Evolutionary conservation across 2,329 filamentous ascomycete genomes (phyloP), one percentile per base, ranked within the genome.

Genomic region (Phialophora expanda): DNA sequence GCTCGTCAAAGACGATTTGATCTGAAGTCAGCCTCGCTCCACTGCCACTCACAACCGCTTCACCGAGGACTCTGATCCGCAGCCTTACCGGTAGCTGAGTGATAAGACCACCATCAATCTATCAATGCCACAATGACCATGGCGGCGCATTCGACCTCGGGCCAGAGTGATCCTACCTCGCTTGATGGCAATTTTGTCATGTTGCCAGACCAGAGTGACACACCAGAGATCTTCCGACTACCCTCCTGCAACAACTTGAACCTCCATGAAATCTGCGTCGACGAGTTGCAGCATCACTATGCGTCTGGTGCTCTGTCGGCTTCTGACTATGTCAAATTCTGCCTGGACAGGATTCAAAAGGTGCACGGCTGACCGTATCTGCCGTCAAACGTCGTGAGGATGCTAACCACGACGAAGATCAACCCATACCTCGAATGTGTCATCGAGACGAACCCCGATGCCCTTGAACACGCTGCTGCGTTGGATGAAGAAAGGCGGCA

Each of bases 381-480:
- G 32, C 41, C 11, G 41, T 11, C 30, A 28, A 3, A 12, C 8
- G 3, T 55, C 9, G 5, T 30, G 20, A 17, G 48, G 28, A 22
- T 32, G n/a, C 57, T 34, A 34, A 58, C 32, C 7, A 26, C 30
- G 12, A 17, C 17, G 14, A 56, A 67, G 65, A 62, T 51, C 38
- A 69, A 69, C 51, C 67, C 65, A 14, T 74, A 73, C 34, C 70
- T 75, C 51, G 70, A 74, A 64, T 69, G 69, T 41, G 68, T 75
- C 12, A 74, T 73, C 34, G 73, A 75, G 57, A 65, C 71, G 12
- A 74, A 75, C 59, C 74, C 74, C 12, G 68, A 71, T 20, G 68
- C 70, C 11, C 41, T 71, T 22, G 62, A 62, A 1, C 64, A 67
- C 55, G 75, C 74, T 3, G 60, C 54, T 55, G 48, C 46, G 7